Conservation (phyloP, 208 protist genomes). For the Trypanosoma mega region DNA sequence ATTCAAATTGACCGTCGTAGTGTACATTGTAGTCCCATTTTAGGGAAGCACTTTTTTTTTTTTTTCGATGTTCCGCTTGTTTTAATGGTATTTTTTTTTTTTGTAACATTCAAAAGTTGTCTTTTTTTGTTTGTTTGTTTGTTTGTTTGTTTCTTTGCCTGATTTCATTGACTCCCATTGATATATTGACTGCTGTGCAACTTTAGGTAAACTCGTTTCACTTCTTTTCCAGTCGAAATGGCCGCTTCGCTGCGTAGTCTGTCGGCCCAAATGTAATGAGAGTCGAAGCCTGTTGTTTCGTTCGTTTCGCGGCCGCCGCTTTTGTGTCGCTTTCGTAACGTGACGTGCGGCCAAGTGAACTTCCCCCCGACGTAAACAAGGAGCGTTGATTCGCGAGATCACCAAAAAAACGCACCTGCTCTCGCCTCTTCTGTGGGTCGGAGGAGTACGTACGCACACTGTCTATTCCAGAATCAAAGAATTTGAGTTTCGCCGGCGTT, state of each 20-base stretch:
- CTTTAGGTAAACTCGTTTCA: not conserved
- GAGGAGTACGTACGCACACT: slow-evolving; percentile 70
- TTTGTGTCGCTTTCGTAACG: slow-evolving; percentile 20
- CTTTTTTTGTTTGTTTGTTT: too few species aligned
- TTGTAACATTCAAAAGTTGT: too few species aligned
- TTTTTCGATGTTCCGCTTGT: too few species aligned
- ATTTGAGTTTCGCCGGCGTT: slow-evolving; percentile 41
- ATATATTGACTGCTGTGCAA: not conserved
- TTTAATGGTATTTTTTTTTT: too few species aligned
- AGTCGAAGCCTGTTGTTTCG: not conserved
- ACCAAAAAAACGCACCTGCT: slow-evolving; percentile 79
- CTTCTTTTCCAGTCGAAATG: slow-evolving; percentile 9
- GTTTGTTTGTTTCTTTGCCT: too few species aligned
- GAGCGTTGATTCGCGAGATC: slow-evolving; percentile 27
- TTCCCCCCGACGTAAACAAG: not conserved
- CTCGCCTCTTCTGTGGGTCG: slow-evolving; percentile 61
- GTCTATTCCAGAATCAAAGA: slow-evolving; percentile 50
- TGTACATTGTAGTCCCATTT: too few species aligned
- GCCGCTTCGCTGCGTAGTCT: slow-evolving; percentile 25
- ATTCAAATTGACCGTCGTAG: slow-evolving; percentile 1
- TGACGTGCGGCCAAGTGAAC: not conserved
- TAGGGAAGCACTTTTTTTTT: too few species aligned
- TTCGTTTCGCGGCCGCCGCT: slow-evolving; percentile 15
- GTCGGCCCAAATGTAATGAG: slow-evolving; percentile 21
- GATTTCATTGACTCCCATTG: too few species aligned